Evolutionary conservation across 768 basidiomycete genomes (phyloP).

Genomic region (Megacollybia marginata): DNA sequence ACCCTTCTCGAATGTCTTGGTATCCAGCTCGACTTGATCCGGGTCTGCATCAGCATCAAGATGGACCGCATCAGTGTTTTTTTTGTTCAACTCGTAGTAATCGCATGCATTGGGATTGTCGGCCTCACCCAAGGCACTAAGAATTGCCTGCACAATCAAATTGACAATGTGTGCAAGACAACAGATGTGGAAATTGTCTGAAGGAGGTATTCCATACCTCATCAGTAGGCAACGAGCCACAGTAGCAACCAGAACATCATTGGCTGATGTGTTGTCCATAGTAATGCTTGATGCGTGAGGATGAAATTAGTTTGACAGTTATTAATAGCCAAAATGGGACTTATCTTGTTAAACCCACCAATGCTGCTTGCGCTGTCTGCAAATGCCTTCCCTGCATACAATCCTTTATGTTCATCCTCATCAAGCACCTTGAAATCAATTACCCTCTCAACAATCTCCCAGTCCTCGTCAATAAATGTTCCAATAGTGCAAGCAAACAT

Average conservation of each 20-base stretch:
- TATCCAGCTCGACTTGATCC: constrained; percentile 11
- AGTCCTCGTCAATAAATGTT: constrained; percentile 21
- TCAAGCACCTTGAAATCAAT: constrained; percentile 24
- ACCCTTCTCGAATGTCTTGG: constrained; percentile 4
- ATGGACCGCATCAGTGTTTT: constrained; percentile 15
- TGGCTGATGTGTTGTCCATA: constrained; percentile 25
- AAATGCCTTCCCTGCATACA: constrained; percentile 22
- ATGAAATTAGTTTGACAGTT: constrained; percentile 2
- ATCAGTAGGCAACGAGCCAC: constrained; percentile 12
- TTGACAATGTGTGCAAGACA: constrained; percentile 28
- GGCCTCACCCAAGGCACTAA: constrained; percentile 15
- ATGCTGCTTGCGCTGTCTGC: constrained; percentile 11
- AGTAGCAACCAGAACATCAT: constrained; percentile 23
- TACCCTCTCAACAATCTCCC: constrained; percentile 24
- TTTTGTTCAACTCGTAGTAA: constrained; percentile 18
- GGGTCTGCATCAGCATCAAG: constrained; percentile 17
- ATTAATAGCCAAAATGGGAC: constrained; percentile 9
- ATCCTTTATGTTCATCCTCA: constrained; percentile 27
- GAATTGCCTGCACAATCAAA: constrained; percentile 26
- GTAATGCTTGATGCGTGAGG: constrained; percentile 14
- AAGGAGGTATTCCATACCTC: constrained; percentile 17
- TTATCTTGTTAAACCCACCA: constrained; percentile 26
- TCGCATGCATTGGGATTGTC: constrained; percentile 18
- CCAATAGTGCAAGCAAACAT: constrained; percentile 24
- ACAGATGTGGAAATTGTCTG: constrained; percentile 23